These are phyloP conservation scores for Corylus avellana DNA, from an alignment of 306 rosid species.

Conservation along the genomic window DNA sequence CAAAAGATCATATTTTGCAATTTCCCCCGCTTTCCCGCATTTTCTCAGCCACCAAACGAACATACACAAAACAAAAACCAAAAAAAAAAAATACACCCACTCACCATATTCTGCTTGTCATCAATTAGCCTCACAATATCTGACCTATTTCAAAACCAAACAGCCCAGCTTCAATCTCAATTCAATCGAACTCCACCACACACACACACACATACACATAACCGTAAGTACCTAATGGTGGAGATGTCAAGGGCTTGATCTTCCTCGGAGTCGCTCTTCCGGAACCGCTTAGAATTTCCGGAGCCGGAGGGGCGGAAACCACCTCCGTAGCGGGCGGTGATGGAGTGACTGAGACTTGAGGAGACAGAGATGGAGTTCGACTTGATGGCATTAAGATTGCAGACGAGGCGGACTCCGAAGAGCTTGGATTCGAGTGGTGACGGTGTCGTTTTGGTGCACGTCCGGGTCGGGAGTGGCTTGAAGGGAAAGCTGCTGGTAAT, in stretches of 20 bases:
- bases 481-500: constrained; percentile 56
- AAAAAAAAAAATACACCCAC: constrained; percentile 23
- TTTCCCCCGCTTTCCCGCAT: background rate
- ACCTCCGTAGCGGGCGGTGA: constrained; percentile 56
- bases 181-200: background rate
- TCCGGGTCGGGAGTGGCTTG: constrained; percentile 34
- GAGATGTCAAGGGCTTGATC: constrained; percentile 68
- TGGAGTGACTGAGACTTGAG: constrained; percentile 20
- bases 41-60: constrained; percentile 1
- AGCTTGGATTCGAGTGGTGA: constrained; percentile 43
- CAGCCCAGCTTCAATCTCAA: constrained; percentile 13
- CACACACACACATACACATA: background rate
- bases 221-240: constrained; percentile 44
- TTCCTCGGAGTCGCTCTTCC: constrained; percentile 44
- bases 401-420: constrained; percentile 51
- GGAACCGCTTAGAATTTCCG: constrained; percentile 34
- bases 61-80: background rate
- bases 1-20: background rate
- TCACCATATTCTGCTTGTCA: constrained; percentile 83
- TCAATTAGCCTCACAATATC: constrained; percentile 85
- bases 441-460: constrained; percentile 27
- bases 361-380: constrained; percentile 30
- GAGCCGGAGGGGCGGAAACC: constrained; percentile 45
- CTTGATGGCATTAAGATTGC: constrained; percentile 30
- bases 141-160: constrained; percentile 62